A percentile compares a stretch with the other conserved stretches of the same genome.
Evolutionary conservation across 345 rosid species (phyloP).

Genomic region (Eucalyptus curtisii): DNA sequence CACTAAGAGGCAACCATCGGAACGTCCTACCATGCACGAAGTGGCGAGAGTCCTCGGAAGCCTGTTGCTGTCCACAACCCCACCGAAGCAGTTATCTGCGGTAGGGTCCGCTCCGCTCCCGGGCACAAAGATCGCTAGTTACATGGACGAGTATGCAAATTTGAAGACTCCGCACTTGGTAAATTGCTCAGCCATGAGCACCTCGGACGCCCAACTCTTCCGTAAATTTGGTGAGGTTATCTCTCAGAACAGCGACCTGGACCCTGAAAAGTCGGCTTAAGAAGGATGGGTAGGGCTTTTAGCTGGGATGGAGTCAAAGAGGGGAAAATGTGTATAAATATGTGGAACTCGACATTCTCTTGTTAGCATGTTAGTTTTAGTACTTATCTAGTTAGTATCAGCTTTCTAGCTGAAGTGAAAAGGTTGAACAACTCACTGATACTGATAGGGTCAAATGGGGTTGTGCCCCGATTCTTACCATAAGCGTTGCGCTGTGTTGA

Average conservation of each 20-base stretch:
- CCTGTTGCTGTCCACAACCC: slow-evolving; percentile 24
- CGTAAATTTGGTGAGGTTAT: slow-evolving; percentile 89
- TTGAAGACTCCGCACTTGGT: slow-evolving; percentile 75
- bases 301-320: not conserved
- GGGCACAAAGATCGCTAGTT: slow-evolving; percentile 35
- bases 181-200: slow-evolving; percentile 86
- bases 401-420: not conserved
- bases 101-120: slow-evolving; percentile 5
- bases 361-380: not conserved
- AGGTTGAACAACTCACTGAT: not conserved
- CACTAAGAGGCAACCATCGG: slow-evolving; percentile 68
- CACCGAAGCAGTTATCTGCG: slow-evolving; percentile 31
- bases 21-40: slow-evolving; percentile 90
- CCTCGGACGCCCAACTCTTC: slow-evolving; percentile 91
- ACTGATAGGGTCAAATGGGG: not conserved
- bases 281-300: not conserved
- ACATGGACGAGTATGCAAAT: slow-evolving; percentile 80
- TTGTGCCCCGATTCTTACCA: not conserved
- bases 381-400: not conserved
- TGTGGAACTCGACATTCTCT: not conserved
- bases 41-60: slow-evolving; percentile 70
- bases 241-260: slow-evolving; percentile 51
- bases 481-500: not conserved
- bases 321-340: not conserved
- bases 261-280: not conserved